Conservation (phyloP, 148 eudicot genomes). For the Chenopodium album region DNA sequence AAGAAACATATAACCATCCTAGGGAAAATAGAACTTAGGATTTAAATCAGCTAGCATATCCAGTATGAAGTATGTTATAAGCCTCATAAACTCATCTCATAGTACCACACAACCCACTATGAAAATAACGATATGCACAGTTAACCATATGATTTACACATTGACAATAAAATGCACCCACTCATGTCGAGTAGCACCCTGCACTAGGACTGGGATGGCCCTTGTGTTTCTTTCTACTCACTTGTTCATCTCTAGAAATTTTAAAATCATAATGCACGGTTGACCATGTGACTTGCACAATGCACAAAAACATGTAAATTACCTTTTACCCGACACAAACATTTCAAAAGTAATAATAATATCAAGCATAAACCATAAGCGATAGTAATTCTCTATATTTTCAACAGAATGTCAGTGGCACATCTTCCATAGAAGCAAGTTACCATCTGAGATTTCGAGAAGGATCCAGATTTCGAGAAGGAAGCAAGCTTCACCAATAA, state of each 20-base stretch:
- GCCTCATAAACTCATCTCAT: too few relatives aligned
- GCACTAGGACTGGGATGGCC: not conserved
- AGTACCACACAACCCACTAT: too few relatives aligned
- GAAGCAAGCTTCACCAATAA: not conserved
- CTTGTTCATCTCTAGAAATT: not conserved
- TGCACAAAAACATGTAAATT: not conserved
- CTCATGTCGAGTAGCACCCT: not conserved
- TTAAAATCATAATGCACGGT: not conserved
- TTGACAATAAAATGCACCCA: not conserved
- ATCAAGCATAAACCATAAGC: not conserved
- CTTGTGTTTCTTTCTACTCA: not conserved
- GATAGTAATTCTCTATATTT: not conserved
- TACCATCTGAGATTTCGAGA: not conserved
- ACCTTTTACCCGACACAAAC: not conserved
- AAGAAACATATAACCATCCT: not conserved
- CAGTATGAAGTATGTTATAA: too few relatives aligned
- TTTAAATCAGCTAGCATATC: too few relatives aligned
- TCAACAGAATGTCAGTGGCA: not conserved
- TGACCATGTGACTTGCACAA: not conserved
- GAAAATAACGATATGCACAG: too few relatives aligned
- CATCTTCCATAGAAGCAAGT: not conserved
- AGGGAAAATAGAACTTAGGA: not conserved
- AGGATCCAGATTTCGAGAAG: not conserved
- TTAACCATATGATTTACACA: too few relatives aligned
- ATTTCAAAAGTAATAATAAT: not conserved